A percentile compares a stretch with the other conserved stretches of the same genome.
Evolutionary conservation across 352 stramenopile species (phyloP).

Genomic region (Thalassiosira livingstoniorum): DNA sequence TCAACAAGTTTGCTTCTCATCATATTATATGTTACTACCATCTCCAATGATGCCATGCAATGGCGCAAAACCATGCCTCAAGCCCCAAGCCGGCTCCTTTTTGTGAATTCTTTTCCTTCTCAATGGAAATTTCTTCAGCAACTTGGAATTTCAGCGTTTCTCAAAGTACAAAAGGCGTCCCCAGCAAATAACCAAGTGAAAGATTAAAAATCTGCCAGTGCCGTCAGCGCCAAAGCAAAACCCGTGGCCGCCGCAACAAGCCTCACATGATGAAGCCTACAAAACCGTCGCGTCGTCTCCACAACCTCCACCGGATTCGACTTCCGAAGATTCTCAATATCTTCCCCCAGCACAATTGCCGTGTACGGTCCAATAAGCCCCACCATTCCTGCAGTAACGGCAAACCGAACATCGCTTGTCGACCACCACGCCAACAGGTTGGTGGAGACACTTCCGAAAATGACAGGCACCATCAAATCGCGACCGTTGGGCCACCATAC

Average conservation of each 20-base stretch:
- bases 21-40: too few relatives aligned
- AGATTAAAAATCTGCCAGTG: constrained; percentile 19
- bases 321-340: constrained; percentile 11
- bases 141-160: too few relatives aligned
- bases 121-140: too few relatives aligned
- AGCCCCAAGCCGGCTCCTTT: too few relatives aligned
- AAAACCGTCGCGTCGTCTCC: constrained; percentile 13
- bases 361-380: constrained; percentile 25
- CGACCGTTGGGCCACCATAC: constrained; percentile 18
- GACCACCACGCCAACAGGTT: neutral
- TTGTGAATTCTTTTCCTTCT: too few relatives aligned
- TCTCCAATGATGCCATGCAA: too few relatives aligned
- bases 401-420: neutral
- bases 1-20: too few relatives aligned
- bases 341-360: constrained; percentile 9
- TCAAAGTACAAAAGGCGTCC: too few relatives aligned
- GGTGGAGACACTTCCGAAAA: neutral
- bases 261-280: constrained; percentile 22
- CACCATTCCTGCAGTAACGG: neutral
- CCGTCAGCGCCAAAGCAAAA: constrained; percentile 11
- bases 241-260: neutral
- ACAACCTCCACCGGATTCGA: neutral
- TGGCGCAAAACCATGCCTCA: too few relatives aligned
- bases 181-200: too few relatives aligned
- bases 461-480: constrained; percentile 9